These are phyloP conservation scores for Annulohypoxylon maeteangense DNA, from an alignment of 495 filamentous ascomycete species.

Conservation along the genomic window DNA sequence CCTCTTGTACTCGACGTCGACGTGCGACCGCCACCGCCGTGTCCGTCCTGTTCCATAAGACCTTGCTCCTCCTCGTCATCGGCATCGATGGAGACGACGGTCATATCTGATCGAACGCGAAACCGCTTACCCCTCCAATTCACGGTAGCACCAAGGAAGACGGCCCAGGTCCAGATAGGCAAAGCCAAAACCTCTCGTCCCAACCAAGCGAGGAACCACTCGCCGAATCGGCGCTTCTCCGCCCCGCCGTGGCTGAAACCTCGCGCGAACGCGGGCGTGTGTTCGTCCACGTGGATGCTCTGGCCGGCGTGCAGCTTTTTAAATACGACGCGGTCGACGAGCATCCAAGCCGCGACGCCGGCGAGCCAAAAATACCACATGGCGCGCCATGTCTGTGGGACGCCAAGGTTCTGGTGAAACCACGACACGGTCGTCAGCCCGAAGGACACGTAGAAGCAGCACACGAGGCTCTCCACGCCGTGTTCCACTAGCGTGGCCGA, in stretches of 20 bases:
- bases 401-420: constrained; percentile 62
- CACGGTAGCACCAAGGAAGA: constrained; percentile 84
- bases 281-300: constrained; percentile 74
- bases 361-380: constrained; percentile 73
- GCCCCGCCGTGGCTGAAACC: constrained; percentile 53
- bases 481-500: constrained; percentile 94
- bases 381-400: constrained; percentile 74
- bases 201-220: constrained; percentile 87
- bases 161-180: constrained; percentile 88
- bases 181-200: constrained; percentile 84
- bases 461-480: constrained; percentile 88
- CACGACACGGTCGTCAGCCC: constrained; percentile 78
- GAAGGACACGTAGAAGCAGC: constrained; percentile 81
- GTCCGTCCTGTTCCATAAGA: constrained; percentile 7
- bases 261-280: constrained; percentile 78
- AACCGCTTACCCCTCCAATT: constrained; percentile 88
- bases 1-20: constrained; percentile 17
- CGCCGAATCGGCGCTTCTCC: constrained; percentile 65
- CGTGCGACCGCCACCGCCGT: constrained; percentile 1
- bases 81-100: constrained; percentile 63
- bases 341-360: constrained; percentile 75
- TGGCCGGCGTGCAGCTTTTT: constrained; percentile 74
- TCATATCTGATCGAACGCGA: constrained; percentile 85
- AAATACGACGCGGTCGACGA: constrained; percentile 78
- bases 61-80: constrained; percentile 20